phyloP scores from a whole-genome alignment of 768 basidiomycete species.

The Russula sp. region DNA sequence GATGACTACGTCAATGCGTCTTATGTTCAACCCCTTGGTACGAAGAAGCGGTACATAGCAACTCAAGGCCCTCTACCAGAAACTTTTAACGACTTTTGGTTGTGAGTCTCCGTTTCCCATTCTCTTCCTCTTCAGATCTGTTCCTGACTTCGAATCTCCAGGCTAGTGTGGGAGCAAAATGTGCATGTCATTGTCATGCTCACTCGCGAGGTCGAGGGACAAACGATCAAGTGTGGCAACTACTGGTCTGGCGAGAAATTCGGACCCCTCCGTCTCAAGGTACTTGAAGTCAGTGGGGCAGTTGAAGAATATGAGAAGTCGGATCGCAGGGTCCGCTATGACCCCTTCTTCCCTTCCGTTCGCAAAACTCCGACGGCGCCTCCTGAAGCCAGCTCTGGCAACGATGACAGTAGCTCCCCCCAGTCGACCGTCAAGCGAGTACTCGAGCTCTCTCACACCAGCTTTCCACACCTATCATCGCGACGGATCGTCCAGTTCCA shows the following conservation, averaged over 20 bases:
- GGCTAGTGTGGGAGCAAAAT: conserved; percentile 91
- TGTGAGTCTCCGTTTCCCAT: conserved; percentile 49
- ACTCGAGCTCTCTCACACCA: conserved; percentile 64
- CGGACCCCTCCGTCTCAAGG: conserved; percentile 65
- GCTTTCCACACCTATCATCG: conserved; percentile 56
- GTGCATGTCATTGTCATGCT: conserved; percentile 97
- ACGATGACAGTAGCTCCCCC: conserved; percentile 32
- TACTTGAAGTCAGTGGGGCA: conserved; percentile 48
- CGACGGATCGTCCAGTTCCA: conserved; percentile 84
- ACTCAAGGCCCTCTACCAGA: conserved; percentile 92
- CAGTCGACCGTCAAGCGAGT: conserved; percentile 50
- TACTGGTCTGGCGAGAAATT: conserved; percentile 78
- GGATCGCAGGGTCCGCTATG: conserved; percentile 30
- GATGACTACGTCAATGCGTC: conserved; percentile 97
- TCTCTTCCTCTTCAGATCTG: neutral
- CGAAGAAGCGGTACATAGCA: conserved; percentile 82
- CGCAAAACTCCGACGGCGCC: conserved; percentile 8
- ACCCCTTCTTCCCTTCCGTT: conserved; percentile 38
- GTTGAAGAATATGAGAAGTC: conserved; percentile 38
- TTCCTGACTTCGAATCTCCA: conserved; percentile 33
- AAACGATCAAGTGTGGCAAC: conserved; percentile 83
- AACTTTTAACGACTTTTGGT: conserved; percentile 94
- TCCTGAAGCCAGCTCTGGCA: neutral
- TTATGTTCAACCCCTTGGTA: conserved; percentile 83
- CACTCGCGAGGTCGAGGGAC: conserved; percentile 85